Percentiles rank a stretch among this genome's conserved stretches.
These are phyloP conservation scores for Celoporthe dispersa DNA, from an alignment of 2,329 filamentous ascomycete species.

Conservation along the genomic window DNA sequence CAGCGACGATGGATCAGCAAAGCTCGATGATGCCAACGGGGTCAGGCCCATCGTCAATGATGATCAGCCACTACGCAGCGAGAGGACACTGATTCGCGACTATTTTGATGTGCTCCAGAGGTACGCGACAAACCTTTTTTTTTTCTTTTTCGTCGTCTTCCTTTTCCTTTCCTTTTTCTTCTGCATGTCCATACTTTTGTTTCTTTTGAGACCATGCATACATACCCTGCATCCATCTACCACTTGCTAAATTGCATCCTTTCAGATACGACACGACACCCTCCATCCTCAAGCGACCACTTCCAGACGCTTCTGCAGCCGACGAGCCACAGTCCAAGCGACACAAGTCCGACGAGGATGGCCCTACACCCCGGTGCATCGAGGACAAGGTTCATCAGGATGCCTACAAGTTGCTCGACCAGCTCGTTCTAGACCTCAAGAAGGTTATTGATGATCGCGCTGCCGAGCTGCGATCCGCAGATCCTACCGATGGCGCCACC, in stretches of 20 bases:
- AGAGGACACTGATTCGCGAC: slow-evolving; percentile 45
- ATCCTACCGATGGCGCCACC: slow-evolving; percentile 35
- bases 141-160: not conserved
- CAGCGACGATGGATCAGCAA: slow-evolving; percentile 38
- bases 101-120: slow-evolving; percentile 48
- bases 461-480: slow-evolving; percentile 49
- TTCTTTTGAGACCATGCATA: not conserved
- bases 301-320: slow-evolving; percentile 48
- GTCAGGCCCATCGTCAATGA: slow-evolving; percentile 37
- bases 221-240: not conserved
- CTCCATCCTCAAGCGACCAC: slow-evolving; percentile 58
- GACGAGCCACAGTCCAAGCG: slow-evolving; percentile 64
- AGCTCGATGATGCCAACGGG: slow-evolving; percentile 31
- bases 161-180: too few relatives aligned
- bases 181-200: not conserved
- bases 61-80: slow-evolving; percentile 35
- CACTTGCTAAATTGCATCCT: not conserved
- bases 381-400: slow-evolving; percentile 57
- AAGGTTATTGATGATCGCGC: slow-evolving; percentile 42
- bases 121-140: slow-evolving; percentile 39
- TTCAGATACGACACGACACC: slow-evolving; percentile 58
- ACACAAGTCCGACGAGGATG: slow-evolving; percentile 57
- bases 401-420: slow-evolving; percentile 64
- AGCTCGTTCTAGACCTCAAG: slow-evolving; percentile 63
- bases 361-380: slow-evolving; percentile 47